Base-by-base conservation (phyloP, 345 rosid species). In the Reutealis trisperma region DNA sequence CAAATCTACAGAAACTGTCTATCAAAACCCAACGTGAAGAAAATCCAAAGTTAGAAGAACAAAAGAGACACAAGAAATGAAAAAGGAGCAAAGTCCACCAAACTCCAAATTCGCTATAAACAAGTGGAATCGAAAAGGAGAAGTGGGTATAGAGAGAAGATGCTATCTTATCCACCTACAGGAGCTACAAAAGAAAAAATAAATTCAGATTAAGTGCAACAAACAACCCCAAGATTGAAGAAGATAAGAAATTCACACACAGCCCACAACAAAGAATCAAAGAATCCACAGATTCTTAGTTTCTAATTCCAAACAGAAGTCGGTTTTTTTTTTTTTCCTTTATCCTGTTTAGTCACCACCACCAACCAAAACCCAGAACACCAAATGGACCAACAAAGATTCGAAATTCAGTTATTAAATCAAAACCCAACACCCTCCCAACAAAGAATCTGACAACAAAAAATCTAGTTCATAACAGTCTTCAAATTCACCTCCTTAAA, bases 1-100 rank as follows among this genome's bases (percentile, higher is more conserved):
- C 84, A 81, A 81, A 83, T 79, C 84, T 75, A 84, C 84, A 82
- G 83, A 79, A 72, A 54, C 80, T 84, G 86, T 76, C 82, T 58
- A 79, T 71, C 70, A 75, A 79, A 79, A 83, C 82, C 83, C 85
- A 87, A 81, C 84, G 82, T 77, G 65, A 79, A 80, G 74, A 84
- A 77, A 80, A 79, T 59, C 78, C 84, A 83, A 74, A 74, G 75
- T 77, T 60, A 42, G 71, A 58, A 68, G 67, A 75, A 78, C 65
- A 69, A 32, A 55, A 74, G 45, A 71, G 32, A 42, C 67, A 18
- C 63, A 19, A 65, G 54, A 70, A 78, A 55, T 22, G 63, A 51
- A 67, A 51, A 14, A 72, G 51, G 25, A 69, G 34, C 49, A 59
- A 13, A 32, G 61, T 63, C 73, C 74, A 66, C 72, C 79, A 15